Evolutionary conservation across 2,329 filamentous ascomycete species (phyloP), one percentile per base, ranked within the genome.

Genomic region (Talaromyces sp.): DNA sequence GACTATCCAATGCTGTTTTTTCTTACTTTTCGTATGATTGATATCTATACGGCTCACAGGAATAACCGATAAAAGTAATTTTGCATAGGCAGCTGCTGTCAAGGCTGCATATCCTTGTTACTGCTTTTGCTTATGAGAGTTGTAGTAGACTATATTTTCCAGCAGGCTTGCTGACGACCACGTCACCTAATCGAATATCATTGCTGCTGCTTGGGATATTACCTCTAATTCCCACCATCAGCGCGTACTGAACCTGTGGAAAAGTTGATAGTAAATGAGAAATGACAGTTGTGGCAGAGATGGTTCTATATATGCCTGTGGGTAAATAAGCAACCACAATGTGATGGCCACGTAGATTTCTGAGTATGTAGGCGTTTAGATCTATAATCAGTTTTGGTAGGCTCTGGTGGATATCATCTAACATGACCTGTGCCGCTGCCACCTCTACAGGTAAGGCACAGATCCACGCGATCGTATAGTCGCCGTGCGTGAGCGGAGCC

Each of bases 51-150:
- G 22, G 60, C 39, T 45, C 3, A 43, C 37, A 19, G 62, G 49
- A 43, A 62, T 31, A 3, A 4, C 3, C 4, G 9, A 39, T 37
- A 63, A 16, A 6, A 63, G 8, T 1, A 22, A 37, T 58, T 70
- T 70, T 27, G 65, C 24, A 54, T 66, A 72, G 3, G 72, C 73
- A 4, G 73, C 75, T 11, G 69, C 76, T 6, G 63, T 70, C 3
- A 66, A 69, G 1, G 70, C 75, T 0, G 76, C 75, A 62, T 76
- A 78, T 0, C 52, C 45, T 24, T 78, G 74, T 76, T 75, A 79
- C 4, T 49, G 27, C n/a, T 79, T 73, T 24, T 74, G 73, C 67
- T 78, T 78, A 54, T 78, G 0, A 69, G 72, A 64, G 79, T 78
- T 3, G 73, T 68, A 54, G 78, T 79, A 76, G 31, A n/a, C 50